Evolutionary conservation across 1,284 basidiomycete species (phyloP), one percentile per base, ranked within the genome.

Genomic region (Naganishia cerealis): DNA sequence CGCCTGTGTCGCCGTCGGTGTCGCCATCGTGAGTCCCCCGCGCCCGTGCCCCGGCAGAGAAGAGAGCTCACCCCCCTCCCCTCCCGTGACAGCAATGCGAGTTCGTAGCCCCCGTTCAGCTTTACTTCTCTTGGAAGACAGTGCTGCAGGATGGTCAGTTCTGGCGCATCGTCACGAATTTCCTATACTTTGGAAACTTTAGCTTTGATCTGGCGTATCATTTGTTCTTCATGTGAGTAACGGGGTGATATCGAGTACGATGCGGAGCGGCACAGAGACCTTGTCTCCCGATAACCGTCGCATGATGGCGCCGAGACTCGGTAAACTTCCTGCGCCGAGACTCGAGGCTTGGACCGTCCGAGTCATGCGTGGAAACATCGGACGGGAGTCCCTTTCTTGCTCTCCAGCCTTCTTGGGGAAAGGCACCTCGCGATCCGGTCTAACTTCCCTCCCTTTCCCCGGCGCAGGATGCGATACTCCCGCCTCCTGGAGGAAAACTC

Each of bases 131-230:
- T 73, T 91, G 88, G 78, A 90, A 89, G 77, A 86, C 88, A 29
- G 88, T 90, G 2, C 90, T 95, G 72, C 83, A 85, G 18, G 91
- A 94, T 72, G 84, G 83, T 42, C 73, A 97, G 90, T 83, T 88
- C 71, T 98, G 94, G 94, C 86, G 95, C 38, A 85, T 88, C 53
- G 79, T 90, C 63, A 96, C 94, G 33, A 94, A 90, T 9, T 98
- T 98, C 84, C 88, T 95, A 75, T 99, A 95, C 82, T 99, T 98
- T 80, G 95, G 95, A 12, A 86, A 89, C 0, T 86, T 98, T 73
- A 91, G 90, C 1, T 82, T 98, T n/a, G 94, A 98, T 78, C 92
- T 97, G 72, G 85, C 95, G 67, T 96, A 99, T 81, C 94, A 98
- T 78, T 84, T 99, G 67, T 96, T 97, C 85, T 98, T 98, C 85